phyloP scores from a whole-genome alignment of 306 rosid species.

The Corylus avellana region DNA sequence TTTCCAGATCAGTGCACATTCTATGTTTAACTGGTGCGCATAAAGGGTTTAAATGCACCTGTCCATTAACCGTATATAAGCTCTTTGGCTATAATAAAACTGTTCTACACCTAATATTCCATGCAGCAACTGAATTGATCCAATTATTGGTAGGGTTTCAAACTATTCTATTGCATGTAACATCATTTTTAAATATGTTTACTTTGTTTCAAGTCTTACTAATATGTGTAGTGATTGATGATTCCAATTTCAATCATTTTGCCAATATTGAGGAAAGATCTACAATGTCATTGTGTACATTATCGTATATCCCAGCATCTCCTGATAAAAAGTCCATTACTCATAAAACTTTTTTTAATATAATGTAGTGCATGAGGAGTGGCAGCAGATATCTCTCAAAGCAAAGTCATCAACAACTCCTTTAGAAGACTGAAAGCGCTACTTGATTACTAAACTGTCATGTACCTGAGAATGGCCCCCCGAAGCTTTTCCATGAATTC shows the following conservation, averaged over 20 bases:
- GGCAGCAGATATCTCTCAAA: neutral
- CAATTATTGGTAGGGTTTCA: neutral
- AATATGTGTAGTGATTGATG: neutral
- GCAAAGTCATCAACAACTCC: neutral
- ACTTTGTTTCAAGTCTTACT: neutral
- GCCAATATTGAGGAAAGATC: neutral
- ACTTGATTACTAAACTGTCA: constrained; percentile 56
- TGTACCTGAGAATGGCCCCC: constrained; percentile 74
- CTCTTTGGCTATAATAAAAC: too few species aligned
- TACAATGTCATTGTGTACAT: neutral
- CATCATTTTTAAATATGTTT: neutral
- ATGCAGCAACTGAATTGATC: neutral
- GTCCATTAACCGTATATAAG: neutral
- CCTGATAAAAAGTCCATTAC: too few species aligned
- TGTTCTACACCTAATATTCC: neutral
- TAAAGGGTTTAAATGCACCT: neutral
- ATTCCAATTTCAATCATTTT: neutral
- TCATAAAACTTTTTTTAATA: neutral
- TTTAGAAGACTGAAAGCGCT: constrained; percentile 8
- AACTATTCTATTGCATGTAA: neutral
- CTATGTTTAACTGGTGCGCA: neutral
- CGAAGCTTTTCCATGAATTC: constrained; percentile 95
- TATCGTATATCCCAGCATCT: too few species aligned
- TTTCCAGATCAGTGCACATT: constrained; percentile 2
- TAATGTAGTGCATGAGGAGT: neutral